Evolutionary conservation across 2,329 filamentous ascomycete species (phyloP).

Genomic region (Fusarium verticillioides): DNA sequence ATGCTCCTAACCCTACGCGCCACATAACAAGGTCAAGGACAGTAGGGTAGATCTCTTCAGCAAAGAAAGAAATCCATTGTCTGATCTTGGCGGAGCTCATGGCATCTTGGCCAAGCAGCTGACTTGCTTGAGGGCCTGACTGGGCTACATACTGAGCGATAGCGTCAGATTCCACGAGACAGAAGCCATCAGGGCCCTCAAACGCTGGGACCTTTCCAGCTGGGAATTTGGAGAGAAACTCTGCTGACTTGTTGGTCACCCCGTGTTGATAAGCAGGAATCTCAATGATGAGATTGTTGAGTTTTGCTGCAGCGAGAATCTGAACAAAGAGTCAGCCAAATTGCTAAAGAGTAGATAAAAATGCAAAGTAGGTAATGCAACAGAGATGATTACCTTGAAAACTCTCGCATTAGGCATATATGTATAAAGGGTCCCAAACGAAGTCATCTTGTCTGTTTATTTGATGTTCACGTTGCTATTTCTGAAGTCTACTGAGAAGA

Average conservation of each 20-base stretch:
- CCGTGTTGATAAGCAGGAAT: not conserved
- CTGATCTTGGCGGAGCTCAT: not conserved
- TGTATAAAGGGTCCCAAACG: not conserved
- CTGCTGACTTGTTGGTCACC: constrained; percentile 2
- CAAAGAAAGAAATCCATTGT: constrained; percentile 11
- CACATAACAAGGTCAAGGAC: not conserved
- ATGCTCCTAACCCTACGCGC: not conserved
- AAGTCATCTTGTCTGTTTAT: not conserved
- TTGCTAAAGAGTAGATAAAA: not conserved
- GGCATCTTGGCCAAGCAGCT: not conserved
- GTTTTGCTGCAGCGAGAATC: constrained; percentile 4
- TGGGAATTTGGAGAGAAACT: not conserved
- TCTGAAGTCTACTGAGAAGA: not conserved
- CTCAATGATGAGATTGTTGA: not conserved
- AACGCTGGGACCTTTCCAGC: constrained; percentile 1
- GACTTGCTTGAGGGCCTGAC: not conserved
- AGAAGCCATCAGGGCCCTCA: not conserved
- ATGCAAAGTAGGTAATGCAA: not conserved
- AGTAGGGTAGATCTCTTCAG: not conserved
- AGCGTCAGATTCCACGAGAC: not conserved
- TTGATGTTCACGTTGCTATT: not conserved
- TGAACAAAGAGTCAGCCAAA: not conserved
- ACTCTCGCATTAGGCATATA: not conserved
- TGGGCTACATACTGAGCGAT: constrained; percentile 1
- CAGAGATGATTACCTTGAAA: not conserved